These are phyloP conservation scores for Fragilaria radians DNA, from an alignment of 108 stramenopile genomes.

Conservation along the genomic window DNA sequence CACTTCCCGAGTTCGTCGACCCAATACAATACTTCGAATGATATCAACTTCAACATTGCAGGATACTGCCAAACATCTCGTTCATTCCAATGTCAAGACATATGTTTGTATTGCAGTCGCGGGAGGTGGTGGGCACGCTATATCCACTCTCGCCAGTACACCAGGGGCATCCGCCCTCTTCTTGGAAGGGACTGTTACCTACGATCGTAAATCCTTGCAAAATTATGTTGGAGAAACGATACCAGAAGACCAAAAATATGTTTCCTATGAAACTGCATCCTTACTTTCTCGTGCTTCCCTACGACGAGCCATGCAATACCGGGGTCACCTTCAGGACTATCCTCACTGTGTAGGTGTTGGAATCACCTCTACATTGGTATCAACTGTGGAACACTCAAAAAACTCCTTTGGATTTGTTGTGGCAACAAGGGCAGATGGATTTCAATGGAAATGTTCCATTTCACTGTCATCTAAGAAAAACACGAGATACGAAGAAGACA, in stretches of 20 bases:
- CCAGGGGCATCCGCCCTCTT: slow-evolving; percentile 63
- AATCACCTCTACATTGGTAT: slow-evolving; percentile 34
- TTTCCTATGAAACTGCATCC: slow-evolving; percentile 39
- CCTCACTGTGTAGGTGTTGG: slow-evolving; percentile 18
- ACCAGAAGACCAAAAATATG: slow-evolving; percentile 27
- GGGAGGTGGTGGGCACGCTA: slow-evolving; percentile 56
- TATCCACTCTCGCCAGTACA: slow-evolving; percentile 58
- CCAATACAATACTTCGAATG: no score
- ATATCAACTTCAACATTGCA: no score
- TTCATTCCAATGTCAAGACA: no score
- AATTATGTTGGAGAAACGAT: slow-evolving; percentile 27
- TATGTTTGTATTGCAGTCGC: slow-evolving; percentile 31
- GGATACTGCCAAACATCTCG: no score
- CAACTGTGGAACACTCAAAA: slow-evolving; percentile 20
- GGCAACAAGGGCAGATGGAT: slow-evolving; percentile 42
- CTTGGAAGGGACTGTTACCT: slow-evolving; percentile 51
- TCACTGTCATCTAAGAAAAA: slow-evolving; percentile 9
- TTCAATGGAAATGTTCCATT: slow-evolving; percentile 22
- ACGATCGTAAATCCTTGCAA: slow-evolving; percentile 62
- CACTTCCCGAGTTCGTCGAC: no score
- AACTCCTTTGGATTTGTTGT: slow-evolving; percentile 59
- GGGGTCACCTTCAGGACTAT: slow-evolving; percentile 13
- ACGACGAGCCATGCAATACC: slow-evolving; percentile 36
- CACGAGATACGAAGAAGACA: slow-evolving; percentile 30
- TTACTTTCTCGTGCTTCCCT: slow-evolving; percentile 56